phyloP scores from a whole-genome alignment of 129 eudicot genomes.

The Logfia minima region DNA sequence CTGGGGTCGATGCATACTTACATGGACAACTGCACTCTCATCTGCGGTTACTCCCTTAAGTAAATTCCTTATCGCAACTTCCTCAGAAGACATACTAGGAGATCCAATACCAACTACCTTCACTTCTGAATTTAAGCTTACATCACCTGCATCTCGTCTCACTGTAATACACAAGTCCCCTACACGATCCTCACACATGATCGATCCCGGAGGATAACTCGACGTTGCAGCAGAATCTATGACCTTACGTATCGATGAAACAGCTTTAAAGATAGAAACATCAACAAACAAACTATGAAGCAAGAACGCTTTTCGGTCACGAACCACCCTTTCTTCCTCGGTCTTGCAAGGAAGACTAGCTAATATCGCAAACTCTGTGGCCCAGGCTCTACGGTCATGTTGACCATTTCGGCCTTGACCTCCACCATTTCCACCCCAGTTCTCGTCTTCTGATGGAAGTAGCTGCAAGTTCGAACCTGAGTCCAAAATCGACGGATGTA shows the following conservation, averaged over 20 bases:
- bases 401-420: constrained; percentile 87
- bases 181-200: constrained; percentile 53
- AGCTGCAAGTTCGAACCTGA: constrained; percentile 60
- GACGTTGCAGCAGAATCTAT: constrained; percentile 40
- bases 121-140: constrained; percentile 55
- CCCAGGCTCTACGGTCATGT: constrained; percentile 87
- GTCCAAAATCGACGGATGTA: constrained; percentile 74
- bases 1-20: constrained; percentile 41
- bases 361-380: constrained; percentile 90
- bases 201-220: constrained; percentile 48
- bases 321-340: constrained; percentile 93
- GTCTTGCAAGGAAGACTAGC: constrained; percentile 86
- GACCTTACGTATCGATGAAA: constrained; percentile 61
- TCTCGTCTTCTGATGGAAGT: constrained; percentile 83
- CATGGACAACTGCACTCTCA: constrained; percentile 92
- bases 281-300: constrained; percentile 91
- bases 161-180: constrained; percentile 84
- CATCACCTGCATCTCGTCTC: constrained; percentile 74
- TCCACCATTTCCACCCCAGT: constrained; percentile 96
- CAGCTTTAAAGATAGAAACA: constrained; percentile 77
- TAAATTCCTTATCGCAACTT: constrained; percentile 60
- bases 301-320: constrained; percentile 95
- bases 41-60: constrained; percentile 95
- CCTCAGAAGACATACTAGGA: constrained; percentile 47
- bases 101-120: constrained; percentile 48